Evolutionary conservation across 1,284 basidiomycete genomes (phyloP).

Genomic region (Ganoderma lucidum): DNA sequence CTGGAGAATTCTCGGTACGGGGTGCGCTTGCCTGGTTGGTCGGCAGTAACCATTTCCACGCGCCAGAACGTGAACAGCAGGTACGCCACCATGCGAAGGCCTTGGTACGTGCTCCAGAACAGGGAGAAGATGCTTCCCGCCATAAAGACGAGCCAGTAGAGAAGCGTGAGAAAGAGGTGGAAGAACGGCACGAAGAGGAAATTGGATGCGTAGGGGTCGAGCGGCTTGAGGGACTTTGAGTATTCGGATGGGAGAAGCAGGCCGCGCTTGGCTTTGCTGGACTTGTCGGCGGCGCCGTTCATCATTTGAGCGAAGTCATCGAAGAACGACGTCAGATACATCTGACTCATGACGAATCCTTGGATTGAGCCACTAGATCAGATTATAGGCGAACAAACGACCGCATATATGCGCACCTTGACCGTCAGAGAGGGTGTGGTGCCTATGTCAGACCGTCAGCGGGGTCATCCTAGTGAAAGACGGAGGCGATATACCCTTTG

Average conservation of each 20-base stretch:
- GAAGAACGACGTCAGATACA: conserved; percentile 41
- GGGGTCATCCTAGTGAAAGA: no score
- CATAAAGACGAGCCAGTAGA: conserved; percentile 36
- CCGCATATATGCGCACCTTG: conserved; percentile 30
- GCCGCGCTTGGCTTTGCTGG: conserved; percentile 32
- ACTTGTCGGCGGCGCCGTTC: conserved; percentile 26
- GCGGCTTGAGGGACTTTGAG: conserved; percentile 28
- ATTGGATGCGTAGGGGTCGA: conserved; percentile 33
- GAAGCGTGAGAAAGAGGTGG: conserved; percentile 30
- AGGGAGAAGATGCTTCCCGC: conserved; percentile 30
- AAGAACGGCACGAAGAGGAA: conserved; percentile 30
- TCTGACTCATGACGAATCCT: conserved; percentile 42
- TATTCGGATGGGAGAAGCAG: conserved; percentile 37
- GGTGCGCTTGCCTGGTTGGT: conserved; percentile 32
- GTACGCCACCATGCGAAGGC: conserved; percentile 29
- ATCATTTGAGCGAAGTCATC: conserved; percentile 36
- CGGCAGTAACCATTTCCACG: conserved; percentile 38
- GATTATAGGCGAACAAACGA: background rate
- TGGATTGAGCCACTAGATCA: background rate
- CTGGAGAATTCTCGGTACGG: conserved; percentile 38
- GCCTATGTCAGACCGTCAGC: conserved; percentile 24
- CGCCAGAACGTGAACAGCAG: conserved; percentile 41
- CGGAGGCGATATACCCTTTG: conserved; percentile 33
- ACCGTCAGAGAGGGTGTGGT: conserved; percentile 40
- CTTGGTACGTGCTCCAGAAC: conserved; percentile 40